These are phyloP conservation scores for Alternaria hordeiaustralica DNA, from an alignment of 2,329 filamentous ascomycete species.

Conservation along the genomic window DNA sequence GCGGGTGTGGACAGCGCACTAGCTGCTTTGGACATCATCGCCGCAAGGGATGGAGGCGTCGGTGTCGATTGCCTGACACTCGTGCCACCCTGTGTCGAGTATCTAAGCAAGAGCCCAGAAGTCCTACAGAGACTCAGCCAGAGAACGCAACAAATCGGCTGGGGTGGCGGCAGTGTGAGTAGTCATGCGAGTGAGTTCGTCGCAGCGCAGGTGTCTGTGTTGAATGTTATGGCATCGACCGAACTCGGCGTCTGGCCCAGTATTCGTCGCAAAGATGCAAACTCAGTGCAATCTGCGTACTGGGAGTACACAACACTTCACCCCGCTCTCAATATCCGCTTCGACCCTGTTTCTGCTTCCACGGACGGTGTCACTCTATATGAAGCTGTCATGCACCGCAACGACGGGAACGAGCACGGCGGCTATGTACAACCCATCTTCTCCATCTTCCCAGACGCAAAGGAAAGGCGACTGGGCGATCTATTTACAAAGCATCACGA, in stretches of 20 bases:
- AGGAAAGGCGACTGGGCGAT: constrained; percentile 25
- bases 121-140: constrained; percentile 1
- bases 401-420: constrained; percentile 5
- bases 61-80: neutral
- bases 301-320: constrained; percentile 18
- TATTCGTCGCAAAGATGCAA: neutral
- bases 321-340: constrained; percentile 15
- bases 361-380: constrained; percentile 4
- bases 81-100: constrained; percentile 3
- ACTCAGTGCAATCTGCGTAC: neutral
- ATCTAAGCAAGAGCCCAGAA: constrained; percentile 5
- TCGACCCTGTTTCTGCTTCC: constrained; percentile 6
- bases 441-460: constrained; percentile 16
- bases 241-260: constrained; percentile 16
- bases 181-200: constrained; percentile 6
- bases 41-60: neutral
- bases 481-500: constrained; percentile 21
- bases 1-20: neutral
- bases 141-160: constrained; percentile 1
- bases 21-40: neutral
- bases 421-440: constrained; percentile 27
- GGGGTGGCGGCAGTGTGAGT: constrained; percentile 16
- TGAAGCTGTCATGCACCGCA: constrained; percentile 21
- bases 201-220: neutral
- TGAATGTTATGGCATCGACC: constrained; percentile 12